phyloP scores from a whole-genome alignment of 1,284 basidiomycete genomes.

The Irpex rosettiformis region DNA sequence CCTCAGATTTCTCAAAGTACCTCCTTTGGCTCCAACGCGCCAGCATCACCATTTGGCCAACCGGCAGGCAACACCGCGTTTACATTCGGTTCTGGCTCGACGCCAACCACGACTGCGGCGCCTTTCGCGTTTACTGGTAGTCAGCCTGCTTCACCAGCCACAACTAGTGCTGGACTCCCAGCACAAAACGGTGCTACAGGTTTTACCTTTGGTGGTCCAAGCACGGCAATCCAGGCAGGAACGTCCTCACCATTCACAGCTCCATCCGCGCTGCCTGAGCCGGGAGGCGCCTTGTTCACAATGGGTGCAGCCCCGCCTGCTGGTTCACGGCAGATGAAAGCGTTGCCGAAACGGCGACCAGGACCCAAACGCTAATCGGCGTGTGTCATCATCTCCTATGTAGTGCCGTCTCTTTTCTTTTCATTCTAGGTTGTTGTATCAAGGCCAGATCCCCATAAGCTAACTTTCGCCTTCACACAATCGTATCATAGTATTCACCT shows the following conservation, averaged over 20 bases:
- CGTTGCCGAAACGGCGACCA: slow-evolving; percentile 29
- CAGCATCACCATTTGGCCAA: slow-evolving; percentile 28
- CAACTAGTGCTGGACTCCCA: slow-evolving; percentile 26
- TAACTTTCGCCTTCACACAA: neutral
- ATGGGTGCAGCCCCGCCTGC: slow-evolving; percentile 30
- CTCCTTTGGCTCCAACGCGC: slow-evolving; percentile 29
- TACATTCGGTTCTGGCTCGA: slow-evolving; percentile 14
- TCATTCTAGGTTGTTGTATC: slow-evolving; percentile 2
- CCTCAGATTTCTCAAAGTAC: slow-evolving; percentile 12
- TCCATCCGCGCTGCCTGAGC: slow-evolving; percentile 18
- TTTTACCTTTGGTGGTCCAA: slow-evolving; percentile 27
- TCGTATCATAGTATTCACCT: neutral
- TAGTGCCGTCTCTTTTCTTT: no score
- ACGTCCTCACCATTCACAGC: slow-evolving; percentile 24
- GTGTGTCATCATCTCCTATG: neutral
- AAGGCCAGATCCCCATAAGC: neutral
- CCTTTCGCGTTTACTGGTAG: slow-evolving; percentile 29
- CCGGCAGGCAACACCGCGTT: slow-evolving; percentile 20
- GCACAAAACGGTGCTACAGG: slow-evolving; percentile 22
- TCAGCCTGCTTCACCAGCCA: slow-evolving; percentile 33
- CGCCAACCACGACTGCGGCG: slow-evolving; percentile 24
- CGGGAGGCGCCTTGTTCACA: slow-evolving; percentile 28
- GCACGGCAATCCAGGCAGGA: slow-evolving; percentile 16
- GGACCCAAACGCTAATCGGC: slow-evolving; percentile 24
- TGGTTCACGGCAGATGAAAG: slow-evolving; percentile 26